These are phyloP conservation scores for Peziza echinospora DNA, from an alignment of 495 filamentous ascomycete genomes.

Conservation along the genomic window DNA sequence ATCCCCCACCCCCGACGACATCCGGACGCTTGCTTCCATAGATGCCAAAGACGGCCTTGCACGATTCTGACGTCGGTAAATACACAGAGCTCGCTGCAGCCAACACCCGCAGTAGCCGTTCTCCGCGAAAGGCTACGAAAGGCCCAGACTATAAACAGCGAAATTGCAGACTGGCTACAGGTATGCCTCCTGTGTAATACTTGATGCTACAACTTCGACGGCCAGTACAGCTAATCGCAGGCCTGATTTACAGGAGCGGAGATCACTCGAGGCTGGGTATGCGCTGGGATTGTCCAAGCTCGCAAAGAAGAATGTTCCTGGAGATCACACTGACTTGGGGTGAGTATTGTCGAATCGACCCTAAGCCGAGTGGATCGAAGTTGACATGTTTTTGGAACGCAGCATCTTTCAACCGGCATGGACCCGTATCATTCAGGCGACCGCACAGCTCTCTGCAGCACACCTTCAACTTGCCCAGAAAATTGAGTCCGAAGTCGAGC, in stretches of 20 bases:
- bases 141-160: slow-evolving; percentile 65
- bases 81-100: slow-evolving; percentile 55
- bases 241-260: slow-evolving; percentile 51
- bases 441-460: slow-evolving; percentile 57
- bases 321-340: slow-evolving; percentile 64
- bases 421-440: slow-evolving; percentile 69
- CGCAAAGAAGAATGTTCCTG: slow-evolving; percentile 41
- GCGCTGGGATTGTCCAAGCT: slow-evolving; percentile 66
- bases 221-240: slow-evolving; percentile 2
- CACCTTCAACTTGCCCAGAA: slow-evolving; percentile 64
- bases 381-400: too few species aligned
- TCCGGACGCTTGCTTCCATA: neutral
- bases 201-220: slow-evolving; percentile 3
- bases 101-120: slow-evolving; percentile 60
- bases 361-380: too few species aligned
- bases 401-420: slow-evolving; percentile 85
- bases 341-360: slow-evolving; percentile 28
- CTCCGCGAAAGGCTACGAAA: slow-evolving; percentile 74
- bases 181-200: slow-evolving; percentile 39
- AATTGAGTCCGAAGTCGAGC: slow-evolving; percentile 81
- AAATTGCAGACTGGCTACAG: slow-evolving; percentile 94
- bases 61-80: neutral
- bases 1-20: neutral
- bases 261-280: slow-evolving; percentile 80
- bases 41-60: neutral